phyloP scores from a whole-genome alignment of 306 rosid genomes.

The Quercus bicolor region DNA sequence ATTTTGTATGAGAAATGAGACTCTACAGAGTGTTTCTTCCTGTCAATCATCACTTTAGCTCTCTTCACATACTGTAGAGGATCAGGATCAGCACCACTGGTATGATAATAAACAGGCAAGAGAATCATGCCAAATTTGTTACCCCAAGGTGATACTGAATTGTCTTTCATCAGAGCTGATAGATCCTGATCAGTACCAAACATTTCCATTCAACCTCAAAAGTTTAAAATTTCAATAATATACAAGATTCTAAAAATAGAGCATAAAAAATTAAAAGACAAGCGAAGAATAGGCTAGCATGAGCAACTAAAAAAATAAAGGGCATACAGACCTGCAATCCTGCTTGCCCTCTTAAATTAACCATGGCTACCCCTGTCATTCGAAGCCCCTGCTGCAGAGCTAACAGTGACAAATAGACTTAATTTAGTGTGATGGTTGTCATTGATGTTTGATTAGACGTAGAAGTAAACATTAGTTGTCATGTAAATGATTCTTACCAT shows the following conservation, averaged over 20 bases:
- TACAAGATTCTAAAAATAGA: neutral
- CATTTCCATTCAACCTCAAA: slow-evolving; percentile 11
- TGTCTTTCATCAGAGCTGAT: slow-evolving; percentile 56
- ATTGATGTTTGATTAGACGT: neutral
- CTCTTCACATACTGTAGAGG: slow-evolving; percentile 57
- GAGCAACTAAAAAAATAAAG: neutral
- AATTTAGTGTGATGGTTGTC: neutral
- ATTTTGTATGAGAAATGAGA: slow-evolving; percentile 54
- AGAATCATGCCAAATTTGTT: slow-evolving; percentile 72
- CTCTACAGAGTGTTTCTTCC: slow-evolving; percentile 66
- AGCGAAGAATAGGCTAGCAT: neutral
- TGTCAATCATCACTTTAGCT: slow-evolving; percentile 68
- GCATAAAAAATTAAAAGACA: neutral
- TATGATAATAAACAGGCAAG: slow-evolving; percentile 60
- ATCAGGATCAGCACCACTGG: slow-evolving; percentile 23
- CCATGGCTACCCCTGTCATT: slow-evolving; percentile 85
- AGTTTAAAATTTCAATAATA: neutral
- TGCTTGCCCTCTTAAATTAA: slow-evolving; percentile 60
- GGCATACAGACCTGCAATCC: slow-evolving; percentile 61
- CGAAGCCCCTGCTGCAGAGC: slow-evolving; percentile 66
- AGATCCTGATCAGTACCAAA: slow-evolving; percentile 47
- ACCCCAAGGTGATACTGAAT: slow-evolving; percentile 70
- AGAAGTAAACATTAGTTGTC: neutral
- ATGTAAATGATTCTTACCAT: slow-evolving; percentile 41
- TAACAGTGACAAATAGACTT: slow-evolving; percentile 14